Evolutionary conservation across 768 basidiomycete species (phyloP), one percentile per base, ranked within the genome.

Genomic region (Dentipellis sp.): DNA sequence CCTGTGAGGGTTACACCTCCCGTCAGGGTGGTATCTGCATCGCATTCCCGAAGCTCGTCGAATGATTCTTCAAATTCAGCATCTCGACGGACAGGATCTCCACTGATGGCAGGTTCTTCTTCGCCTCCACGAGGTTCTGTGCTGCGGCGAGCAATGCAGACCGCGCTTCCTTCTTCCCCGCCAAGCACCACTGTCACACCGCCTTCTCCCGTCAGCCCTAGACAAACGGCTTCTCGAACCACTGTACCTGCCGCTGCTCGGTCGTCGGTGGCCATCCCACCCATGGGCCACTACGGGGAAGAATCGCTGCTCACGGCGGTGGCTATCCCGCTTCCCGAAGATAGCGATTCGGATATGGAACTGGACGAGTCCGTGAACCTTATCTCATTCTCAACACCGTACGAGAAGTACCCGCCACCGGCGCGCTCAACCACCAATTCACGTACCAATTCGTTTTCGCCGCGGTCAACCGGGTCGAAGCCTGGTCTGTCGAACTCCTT

Each of bases 381-480:
- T 16, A 75, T 88, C 69, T 87, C 88, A 4, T 89, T 91, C 63
- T 87, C 88, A 1, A 73, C 82, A 21, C 81, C 84, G 17, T 86
- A 78, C 61, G 80, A 82, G 62, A 52, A 73, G 17, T 72, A 74
- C 67, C 69, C 76, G 70, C 67, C 76, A 60, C 57, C 34, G 47
- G 12, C 71, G 60, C 46, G 65, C 68, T 62, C 69, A 16, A 67
- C 68, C 55, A 70, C 69, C 11, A 68, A 69, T 55, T 70, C 68
- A 12, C 75, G 71, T 56, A 73, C 69, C 2, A 73, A 69, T 21
- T 81, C 83, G 19, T 69, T 75, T 42, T 83, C 86, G 9, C 79
- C 80, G 2, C 74, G 72, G 50, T 86, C 84, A 12, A 67, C 62
- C 21, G 75, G 75, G 38, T 69, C 71, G 16, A 72, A 71, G 48